Evolutionary conservation across 495 filamentous ascomycete species (phyloP).

Genomic region (Aspergillus cavernicola): DNA sequence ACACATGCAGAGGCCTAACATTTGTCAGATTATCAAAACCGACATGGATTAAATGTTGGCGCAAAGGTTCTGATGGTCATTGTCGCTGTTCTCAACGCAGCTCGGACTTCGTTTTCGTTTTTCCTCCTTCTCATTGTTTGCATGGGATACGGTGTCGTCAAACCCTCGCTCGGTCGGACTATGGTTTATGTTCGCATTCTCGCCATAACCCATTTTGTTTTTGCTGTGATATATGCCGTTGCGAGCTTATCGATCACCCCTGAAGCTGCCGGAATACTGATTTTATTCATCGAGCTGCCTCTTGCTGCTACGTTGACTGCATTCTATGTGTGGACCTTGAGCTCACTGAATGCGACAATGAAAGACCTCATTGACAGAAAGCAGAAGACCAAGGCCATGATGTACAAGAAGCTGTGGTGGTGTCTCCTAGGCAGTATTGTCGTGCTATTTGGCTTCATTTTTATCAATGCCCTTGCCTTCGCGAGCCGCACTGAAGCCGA

Average conservation of each 20-base stretch:
- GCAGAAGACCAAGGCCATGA: constrained; percentile 85
- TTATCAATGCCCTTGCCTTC: constrained; percentile 91
- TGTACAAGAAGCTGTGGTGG: constrained; percentile 99
- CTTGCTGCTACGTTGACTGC: constrained; percentile 89
- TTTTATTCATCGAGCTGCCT: constrained; percentile 93
- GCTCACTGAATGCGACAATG: constrained; percentile 89
- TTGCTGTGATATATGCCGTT: constrained; percentile 89
- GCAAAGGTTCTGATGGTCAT: constrained; percentile 84
- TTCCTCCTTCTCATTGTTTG: constrained; percentile 98
- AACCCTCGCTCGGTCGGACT: constrained; percentile 83
- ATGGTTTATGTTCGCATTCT: constrained; percentile 95
- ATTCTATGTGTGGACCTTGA: constrained; percentile 99
- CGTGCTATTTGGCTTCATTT: constrained; percentile 96
- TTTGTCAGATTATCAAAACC: constrained; percentile 79
- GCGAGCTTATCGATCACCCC: constrained; percentile 87
- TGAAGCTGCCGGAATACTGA: constrained; percentile 66
- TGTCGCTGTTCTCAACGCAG: constrained; percentile 88
- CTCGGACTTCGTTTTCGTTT: constrained; percentile 95
- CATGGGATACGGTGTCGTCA: constrained; percentile 99
- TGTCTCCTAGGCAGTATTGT: constrained; percentile 88
- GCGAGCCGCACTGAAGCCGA: constrained; percentile 75
- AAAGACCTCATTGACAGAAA: constrained; percentile 93
- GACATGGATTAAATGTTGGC: constrained; percentile 72
- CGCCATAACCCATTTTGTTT: constrained; percentile 88
- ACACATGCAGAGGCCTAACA: constrained; percentile 5